Evolutionary conservation across 1,284 basidiomycete genomes (phyloP).

Genomic region (Naganishia albida): DNA sequence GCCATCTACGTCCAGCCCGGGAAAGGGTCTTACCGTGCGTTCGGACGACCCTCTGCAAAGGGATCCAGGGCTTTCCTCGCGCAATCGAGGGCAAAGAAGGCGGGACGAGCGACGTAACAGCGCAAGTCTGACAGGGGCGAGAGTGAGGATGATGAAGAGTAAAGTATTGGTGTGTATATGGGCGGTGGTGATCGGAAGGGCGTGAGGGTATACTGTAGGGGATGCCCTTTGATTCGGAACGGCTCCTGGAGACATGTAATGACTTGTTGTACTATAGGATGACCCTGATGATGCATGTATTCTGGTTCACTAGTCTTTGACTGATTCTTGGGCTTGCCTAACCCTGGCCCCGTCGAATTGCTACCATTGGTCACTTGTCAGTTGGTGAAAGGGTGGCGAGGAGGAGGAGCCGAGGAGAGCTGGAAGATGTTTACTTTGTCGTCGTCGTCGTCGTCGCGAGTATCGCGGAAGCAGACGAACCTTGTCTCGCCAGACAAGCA

Average conservation of each 20-base stretch:
- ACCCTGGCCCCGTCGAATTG: too few species aligned
- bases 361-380: too few species aligned
- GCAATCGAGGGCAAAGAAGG: background rate
- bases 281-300: constrained; percentile 5
- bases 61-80: constrained; percentile 3
- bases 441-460: background rate
- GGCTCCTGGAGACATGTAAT: background rate
- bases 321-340: too few species aligned
- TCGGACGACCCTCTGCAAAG: constrained; percentile 1
- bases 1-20: background rate
- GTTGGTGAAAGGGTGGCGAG: too few species aligned
- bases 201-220: constrained; percentile 2
- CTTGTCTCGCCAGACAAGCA: background rate
- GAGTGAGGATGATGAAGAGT: constrained; percentile 5
- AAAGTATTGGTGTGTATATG: background rate
- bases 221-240: constrained; percentile 2
- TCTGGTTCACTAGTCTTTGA: background rate
- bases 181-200: background rate
- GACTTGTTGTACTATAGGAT: background rate
- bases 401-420: too few species aligned
- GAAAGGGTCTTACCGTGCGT: background rate
- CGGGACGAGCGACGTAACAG: background rate
- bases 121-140: background rate
- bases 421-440: constrained; percentile 7
- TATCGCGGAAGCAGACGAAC: constrained; percentile 8